Percentiles rank a stretch among this genome's conserved stretches.
phyloP scores from a whole-genome alignment of 2,329 filamentous ascomycete genomes.

The Colletotrichum viniferum region DNA sequence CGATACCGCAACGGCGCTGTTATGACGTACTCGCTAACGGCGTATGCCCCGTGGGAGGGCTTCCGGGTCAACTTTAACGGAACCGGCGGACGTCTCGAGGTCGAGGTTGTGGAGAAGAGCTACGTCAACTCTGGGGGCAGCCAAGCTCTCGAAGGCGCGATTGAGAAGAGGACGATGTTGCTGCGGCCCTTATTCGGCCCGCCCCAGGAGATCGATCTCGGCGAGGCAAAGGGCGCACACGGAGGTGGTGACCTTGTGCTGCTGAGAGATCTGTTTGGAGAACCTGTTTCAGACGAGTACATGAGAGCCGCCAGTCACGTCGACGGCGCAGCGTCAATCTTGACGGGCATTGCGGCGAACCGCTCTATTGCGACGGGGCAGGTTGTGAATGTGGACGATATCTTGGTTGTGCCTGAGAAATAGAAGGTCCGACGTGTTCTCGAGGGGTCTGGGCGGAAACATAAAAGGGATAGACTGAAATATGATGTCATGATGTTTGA shows the following conservation, averaged over 20 bases:
- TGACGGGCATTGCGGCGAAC: conserved; percentile 65
- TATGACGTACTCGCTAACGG: conserved; percentile 63
- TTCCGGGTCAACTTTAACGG: conserved; percentile 64
- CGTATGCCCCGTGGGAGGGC: conserved; percentile 68
- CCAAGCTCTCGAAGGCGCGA: conserved; percentile 56
- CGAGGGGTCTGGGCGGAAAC: not conserved
- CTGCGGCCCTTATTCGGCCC: conserved; percentile 61
- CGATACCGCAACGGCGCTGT: conserved; percentile 60
- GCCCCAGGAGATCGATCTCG: conserved; percentile 58
- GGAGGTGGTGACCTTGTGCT: conserved; percentile 64
- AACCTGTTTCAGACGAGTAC: conserved; percentile 53
- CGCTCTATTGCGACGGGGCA: conserved; percentile 61
- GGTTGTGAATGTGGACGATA: conserved; percentile 60
- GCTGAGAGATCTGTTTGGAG: conserved; percentile 62
- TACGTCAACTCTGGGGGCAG: conserved; percentile 67
- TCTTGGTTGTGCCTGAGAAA: conserved; percentile 37
- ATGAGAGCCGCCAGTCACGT: conserved; percentile 62
- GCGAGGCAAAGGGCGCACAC: conserved; percentile 57
- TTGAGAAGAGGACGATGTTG: conserved; percentile 53
- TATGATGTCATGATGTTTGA: not conserved
- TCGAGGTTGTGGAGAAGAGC: conserved; percentile 66
- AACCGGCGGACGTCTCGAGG: conserved; percentile 61
- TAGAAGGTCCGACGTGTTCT: not conserved
- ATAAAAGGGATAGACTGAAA: not conserved
- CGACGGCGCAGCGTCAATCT: conserved; percentile 62